phyloP scores from a whole-genome alignment of 1,139 yeast species.

The Debaryomyces nepalensis region DNA sequence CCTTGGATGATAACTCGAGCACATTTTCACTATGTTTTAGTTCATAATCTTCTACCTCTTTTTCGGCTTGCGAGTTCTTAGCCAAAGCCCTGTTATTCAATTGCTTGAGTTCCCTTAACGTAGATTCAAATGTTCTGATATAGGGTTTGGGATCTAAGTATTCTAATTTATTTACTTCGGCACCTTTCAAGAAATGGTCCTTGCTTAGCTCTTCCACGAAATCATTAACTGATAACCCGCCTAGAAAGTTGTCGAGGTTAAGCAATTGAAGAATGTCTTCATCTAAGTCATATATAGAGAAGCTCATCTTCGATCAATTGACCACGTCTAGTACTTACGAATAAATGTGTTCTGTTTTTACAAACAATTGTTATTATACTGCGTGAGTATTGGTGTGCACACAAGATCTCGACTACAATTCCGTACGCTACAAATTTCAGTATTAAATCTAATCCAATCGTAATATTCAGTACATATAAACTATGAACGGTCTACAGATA shows the following conservation, averaged over 20 bases:
- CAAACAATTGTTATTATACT: neutral
- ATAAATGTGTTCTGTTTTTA: conserved; percentile 1
- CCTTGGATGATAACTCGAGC: conserved; percentile 55
- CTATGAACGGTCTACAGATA: conserved; percentile 6
- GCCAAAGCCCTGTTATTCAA: conserved; percentile 58
- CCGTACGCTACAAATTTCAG: neutral
- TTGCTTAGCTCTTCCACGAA: conserved; percentile 83
- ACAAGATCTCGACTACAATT: neutral
- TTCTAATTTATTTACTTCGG: conserved; percentile 58
- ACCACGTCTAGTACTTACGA: neutral
- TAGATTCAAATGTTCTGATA: conserved; percentile 89
- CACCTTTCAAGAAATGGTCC: conserved; percentile 62
- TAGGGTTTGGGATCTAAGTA: conserved; percentile 91
- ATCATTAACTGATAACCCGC: conserved; percentile 72
- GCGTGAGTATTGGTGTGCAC: neutral
- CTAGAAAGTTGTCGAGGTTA: conserved; percentile 70
- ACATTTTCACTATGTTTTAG: conserved; percentile 71
- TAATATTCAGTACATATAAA: conserved; percentile 9
- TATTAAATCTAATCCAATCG: conserved; percentile 1
- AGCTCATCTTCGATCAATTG: conserved; percentile 33
- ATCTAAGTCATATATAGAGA: conserved; percentile 62
- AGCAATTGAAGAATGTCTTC: conserved; percentile 71
- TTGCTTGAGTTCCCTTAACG: conserved; percentile 69
- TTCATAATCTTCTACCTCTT: conserved; percentile 66
- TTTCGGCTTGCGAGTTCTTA: conserved; percentile 53